Percentiles rank a stretch among this genome's conserved stretches.
Conservation (phyloP, 148 eudicot genomes). For the Diospyros lotus region DNA sequence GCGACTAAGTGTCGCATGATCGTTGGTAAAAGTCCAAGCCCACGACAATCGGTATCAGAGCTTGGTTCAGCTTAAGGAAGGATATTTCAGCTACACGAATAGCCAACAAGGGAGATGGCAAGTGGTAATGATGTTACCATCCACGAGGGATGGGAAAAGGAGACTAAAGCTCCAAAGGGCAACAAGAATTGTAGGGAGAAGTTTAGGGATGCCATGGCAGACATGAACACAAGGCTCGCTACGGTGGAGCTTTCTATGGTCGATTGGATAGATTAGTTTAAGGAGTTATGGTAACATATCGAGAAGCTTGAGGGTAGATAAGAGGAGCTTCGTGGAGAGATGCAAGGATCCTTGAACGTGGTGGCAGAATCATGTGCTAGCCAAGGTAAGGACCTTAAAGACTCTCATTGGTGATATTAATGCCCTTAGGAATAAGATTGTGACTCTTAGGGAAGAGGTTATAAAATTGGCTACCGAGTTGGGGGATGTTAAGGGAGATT, state of each 20-base stretch:
- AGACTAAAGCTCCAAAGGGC: too few relatives aligned
- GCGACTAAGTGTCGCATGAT: too few relatives aligned
- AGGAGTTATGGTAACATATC: neutral
- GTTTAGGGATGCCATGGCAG: neutral
- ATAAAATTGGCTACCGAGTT: too few relatives aligned
- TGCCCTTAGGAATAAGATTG: neutral
- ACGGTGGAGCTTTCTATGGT: neutral
- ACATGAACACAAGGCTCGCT: neutral
- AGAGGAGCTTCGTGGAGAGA: neutral
- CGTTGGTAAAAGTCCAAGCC: too few relatives aligned
- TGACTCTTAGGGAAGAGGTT: neutral
- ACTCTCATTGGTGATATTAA: neutral
- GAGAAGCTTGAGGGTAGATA: neutral
- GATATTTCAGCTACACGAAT: too few relatives aligned
- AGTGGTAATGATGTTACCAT: too few relatives aligned
- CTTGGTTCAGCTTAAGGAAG: too few relatives aligned
- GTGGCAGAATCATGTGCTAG: neutral
- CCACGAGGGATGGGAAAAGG: too few relatives aligned
- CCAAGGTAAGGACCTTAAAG: too few relatives aligned
- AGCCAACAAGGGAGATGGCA: too few relatives aligned
- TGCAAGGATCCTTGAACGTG: neutral
- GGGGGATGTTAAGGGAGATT: neutral
- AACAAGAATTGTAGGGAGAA: too few relatives aligned
- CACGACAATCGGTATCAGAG: too few relatives aligned
- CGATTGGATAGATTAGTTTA: neutral